Base-by-base conservation (phyloP, 441 rosid genomes). In the Syzygium malaccense region DNA sequence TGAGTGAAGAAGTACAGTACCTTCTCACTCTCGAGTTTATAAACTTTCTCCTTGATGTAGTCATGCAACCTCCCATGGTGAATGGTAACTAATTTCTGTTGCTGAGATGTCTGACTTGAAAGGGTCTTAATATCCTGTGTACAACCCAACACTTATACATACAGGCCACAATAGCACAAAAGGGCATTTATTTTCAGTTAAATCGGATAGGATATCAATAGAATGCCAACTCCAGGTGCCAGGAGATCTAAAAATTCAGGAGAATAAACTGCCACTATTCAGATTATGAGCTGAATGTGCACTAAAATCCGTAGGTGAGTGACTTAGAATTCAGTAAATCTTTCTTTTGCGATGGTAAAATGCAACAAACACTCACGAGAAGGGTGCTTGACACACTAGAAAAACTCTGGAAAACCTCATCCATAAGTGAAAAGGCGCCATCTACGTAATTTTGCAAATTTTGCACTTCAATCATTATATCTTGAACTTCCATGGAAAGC, bases 21-120 rank as follows among this genome's bases (percentile, higher is more conserved):
- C 98, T 96, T 96, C 92, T 95, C 96, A 87, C 89, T 92, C 91
- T 96, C 99, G 57, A 92, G 86, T 87, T 92, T 93, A 89, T 91
- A 88, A 90, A 92, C 87, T 90, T 92, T 96, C 90, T 95, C 94
- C 75, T 88, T 90, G 91, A 92, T 89, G 89, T 85, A 85, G 88
- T 84, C 88, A 85, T 92, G 89, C 62, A 94, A 85, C 86, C 91
- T 93, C 87, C 94, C 92, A 88, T 91, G 92, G 91, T 92, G 88
- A 90, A 88, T 83, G 83, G 91, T 75, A 86, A 93, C 86, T 89
- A 94, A 87, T 87, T 92, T 93, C 88, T 95, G 96, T 91, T 95
- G 93, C 79, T 87, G 90, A 89, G 93, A 90, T 85, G 87, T 94
- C 92, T 93, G 93, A 79, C 87, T 85, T 89, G 93, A 89, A 86